Percentiles rank a stretch among this genome's conserved stretches.
phyloP scores from a whole-genome alignment of 1,284 basidiomycete species.

The Phenoliferia sp. region DNA sequence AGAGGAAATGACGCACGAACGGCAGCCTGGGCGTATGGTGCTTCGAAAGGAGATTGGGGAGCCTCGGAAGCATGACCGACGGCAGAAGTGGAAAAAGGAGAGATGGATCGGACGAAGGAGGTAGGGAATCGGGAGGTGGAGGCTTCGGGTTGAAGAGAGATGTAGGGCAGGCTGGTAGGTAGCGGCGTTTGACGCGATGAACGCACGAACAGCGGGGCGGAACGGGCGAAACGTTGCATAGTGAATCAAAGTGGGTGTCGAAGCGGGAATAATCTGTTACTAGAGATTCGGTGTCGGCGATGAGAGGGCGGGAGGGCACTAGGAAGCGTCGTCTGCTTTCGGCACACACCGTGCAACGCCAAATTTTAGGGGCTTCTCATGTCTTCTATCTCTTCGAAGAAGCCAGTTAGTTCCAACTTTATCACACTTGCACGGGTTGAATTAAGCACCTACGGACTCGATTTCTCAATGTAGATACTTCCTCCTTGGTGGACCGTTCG shows the following conservation, averaged over 20 bases:
- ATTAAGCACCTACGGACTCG: too few relatives aligned
- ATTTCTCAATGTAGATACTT: too few relatives aligned
- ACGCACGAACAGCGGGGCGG: not conserved
- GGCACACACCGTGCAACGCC: too few relatives aligned
- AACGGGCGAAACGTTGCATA: not conserved
- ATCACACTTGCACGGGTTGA: too few relatives aligned
- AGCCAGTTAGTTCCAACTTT: too few relatives aligned
- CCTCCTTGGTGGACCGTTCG: too few relatives aligned
- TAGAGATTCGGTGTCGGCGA: not conserved
- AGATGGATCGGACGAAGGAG: not conserved
- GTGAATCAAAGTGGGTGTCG: not conserved
- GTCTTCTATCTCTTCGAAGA: too few relatives aligned
- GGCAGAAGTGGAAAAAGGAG: not conserved
- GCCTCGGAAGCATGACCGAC: not conserved
- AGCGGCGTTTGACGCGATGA: not conserved
- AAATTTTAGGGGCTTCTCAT: too few relatives aligned
- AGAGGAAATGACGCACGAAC: too few relatives aligned
- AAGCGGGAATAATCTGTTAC: too few relatives aligned
- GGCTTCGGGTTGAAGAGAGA: not conserved
- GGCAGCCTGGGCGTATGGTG: not conserved
- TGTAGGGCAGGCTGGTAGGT: not conserved
- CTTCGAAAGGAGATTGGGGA: not conserved
- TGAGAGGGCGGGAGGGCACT: too few relatives aligned
- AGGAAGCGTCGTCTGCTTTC: too few relatives aligned
- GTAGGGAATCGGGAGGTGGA: not conserved